Conservation (phyloP, 2,329 filamentous ascomycete species). For the Hymenotorrendiella dingleyae region DNA sequence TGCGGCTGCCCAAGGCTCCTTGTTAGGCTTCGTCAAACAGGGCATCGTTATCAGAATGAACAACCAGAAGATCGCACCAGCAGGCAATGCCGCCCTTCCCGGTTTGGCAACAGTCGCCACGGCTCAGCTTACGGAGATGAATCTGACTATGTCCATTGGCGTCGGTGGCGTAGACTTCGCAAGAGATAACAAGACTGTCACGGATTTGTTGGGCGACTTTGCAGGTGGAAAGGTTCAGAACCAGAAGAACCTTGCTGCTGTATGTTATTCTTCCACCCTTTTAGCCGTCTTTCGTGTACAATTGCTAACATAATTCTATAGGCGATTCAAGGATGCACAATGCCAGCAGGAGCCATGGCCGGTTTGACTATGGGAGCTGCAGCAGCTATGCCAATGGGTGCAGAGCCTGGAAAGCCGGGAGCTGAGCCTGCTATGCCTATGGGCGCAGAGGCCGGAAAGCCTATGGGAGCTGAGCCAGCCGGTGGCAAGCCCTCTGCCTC, state of each 20-base stretch:
- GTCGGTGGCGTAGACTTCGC: slow-evolving; percentile 4
- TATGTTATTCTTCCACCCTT: too few species aligned
- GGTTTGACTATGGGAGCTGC: too few species aligned
- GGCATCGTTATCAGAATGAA: slow-evolving; percentile 20
- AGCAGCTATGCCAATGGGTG: too few species aligned
- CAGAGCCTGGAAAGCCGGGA: too few species aligned
- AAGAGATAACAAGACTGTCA: slow-evolving; percentile 12
- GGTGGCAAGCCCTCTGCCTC: too few species aligned
- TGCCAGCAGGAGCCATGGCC: too few species aligned
- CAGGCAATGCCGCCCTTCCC: slow-evolving; percentile 15
- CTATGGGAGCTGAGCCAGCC: too few species aligned
- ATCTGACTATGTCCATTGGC: slow-evolving; percentile 15
- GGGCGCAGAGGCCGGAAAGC: too few species aligned
- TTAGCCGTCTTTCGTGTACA: too few species aligned
- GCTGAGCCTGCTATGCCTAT: too few species aligned
- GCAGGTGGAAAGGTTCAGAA: slow-evolving; percentile 19
- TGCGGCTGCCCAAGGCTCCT: slow-evolving; percentile 9
- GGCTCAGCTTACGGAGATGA: slow-evolving; percentile 19
- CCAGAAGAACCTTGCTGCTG: slow-evolving; percentile 19
- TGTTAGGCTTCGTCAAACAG: slow-evolving; percentile 19
- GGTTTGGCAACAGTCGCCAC: slow-evolving; percentile 19
- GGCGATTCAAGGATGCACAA: too few species aligned
- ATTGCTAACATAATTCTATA: too few species aligned
- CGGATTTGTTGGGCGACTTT: slow-evolving; percentile 17
- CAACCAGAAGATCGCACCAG: slow-evolving; percentile 22